Evolutionary conservation across 768 basidiomycete genomes (phyloP), one percentile per base, ranked within the genome.

Genomic region (Ramaria rubella): DNA sequence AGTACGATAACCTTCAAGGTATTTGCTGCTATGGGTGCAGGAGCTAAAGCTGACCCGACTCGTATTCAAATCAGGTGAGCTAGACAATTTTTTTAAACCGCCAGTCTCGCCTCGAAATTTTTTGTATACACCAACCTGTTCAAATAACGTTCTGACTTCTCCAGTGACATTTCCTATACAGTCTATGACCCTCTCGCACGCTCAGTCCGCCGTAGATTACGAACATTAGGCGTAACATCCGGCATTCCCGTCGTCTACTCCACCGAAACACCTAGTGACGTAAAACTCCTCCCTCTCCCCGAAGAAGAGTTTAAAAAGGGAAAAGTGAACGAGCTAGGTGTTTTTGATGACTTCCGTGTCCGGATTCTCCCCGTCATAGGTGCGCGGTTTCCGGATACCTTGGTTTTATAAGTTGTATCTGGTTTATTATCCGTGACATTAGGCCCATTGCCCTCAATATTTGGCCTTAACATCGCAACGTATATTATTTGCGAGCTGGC

Each of bases 21-120:
- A 17, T 96, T 98, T 70, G 92, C 94, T 0, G 93, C 93, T 24
- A 96, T 99, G 93, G 96, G 96, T 27, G 90, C 94, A 3, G 86
- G 94, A 12, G 88, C 94, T 14, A 99, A 98, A 72, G 81, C 80
- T 63, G 96, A 99, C 69, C 94, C 96, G 0, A 95, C 94, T 1
- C 82, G 93, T 38, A 81, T 99, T 24, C 94, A 98, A 69, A 96
- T 98, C 56, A 70, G 73, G 73, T 72, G 19, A 55, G 65, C 19
- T 5, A 23, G 57, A 15, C 26, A 33, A 21, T 38, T n/a, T n/a
- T n/a, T n/a, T n/a, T n/a, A n/a, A n/a, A n/a, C n/a, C n/a, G n/a
- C n/a, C n/a, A n/a, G n/a, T n/a, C n/a, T n/a, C n/a, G n/a, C n/a
- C n/a, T n/a, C n/a, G n/a, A n/a, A n/a, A n/a, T n/a, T n/a, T 30